Evolutionary conservation across 2,329 filamentous ascomycete species (phyloP).

Genomic region (Graphiopsis chlorocephala): DNA sequence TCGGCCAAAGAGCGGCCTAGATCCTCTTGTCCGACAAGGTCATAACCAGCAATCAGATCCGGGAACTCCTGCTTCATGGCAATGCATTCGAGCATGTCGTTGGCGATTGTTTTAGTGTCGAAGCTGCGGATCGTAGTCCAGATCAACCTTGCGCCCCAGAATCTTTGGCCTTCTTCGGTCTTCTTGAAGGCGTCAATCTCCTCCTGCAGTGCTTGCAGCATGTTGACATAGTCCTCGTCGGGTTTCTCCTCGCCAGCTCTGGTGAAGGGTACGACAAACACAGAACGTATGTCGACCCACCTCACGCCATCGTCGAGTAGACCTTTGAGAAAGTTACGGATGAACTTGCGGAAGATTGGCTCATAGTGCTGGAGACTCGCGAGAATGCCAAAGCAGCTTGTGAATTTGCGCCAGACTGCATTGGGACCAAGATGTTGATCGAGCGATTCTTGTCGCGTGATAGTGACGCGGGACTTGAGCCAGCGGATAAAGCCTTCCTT

Average conservation of each 20-base stretch:
- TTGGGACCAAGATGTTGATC: slow-evolving; percentile 80
- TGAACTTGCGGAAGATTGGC: slow-evolving; percentile 76
- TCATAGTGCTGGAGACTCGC: slow-evolving; percentile 81
- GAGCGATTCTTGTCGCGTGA: slow-evolving; percentile 69
- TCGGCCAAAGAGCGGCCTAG: slow-evolving; percentile 71
- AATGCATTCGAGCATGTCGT: slow-evolving; percentile 84
- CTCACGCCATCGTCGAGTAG: slow-evolving; percentile 77
- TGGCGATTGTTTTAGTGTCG: slow-evolving; percentile 64
- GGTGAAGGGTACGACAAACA: slow-evolving; percentile 70
- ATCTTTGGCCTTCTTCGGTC: slow-evolving; percentile 66
- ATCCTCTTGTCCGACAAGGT: slow-evolving; percentile 87
- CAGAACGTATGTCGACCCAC: slow-evolving; percentile 79
- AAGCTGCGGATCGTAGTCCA: slow-evolving; percentile 73
- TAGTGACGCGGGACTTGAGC: slow-evolving; percentile 70
- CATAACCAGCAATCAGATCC: slow-evolving; percentile 78
- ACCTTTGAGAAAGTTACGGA: slow-evolving; percentile 67
- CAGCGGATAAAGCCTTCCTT: slow-evolving; percentile 70
- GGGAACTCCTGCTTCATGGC: slow-evolving; percentile 75
- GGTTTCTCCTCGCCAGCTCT: slow-evolving; percentile 61
- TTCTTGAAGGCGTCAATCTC: slow-evolving; percentile 74
- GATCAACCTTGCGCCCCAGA: slow-evolving; percentile 83
- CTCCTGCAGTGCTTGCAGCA: slow-evolving; percentile 72
- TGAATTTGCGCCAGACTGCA: slow-evolving; percentile 81
- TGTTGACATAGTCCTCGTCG: slow-evolving; percentile 65
- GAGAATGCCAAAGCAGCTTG: slow-evolving; percentile 71